These are phyloP conservation scores for Sedum album DNA, from an alignment of 164 flowering plant species.

Conservation along the genomic window DNA sequence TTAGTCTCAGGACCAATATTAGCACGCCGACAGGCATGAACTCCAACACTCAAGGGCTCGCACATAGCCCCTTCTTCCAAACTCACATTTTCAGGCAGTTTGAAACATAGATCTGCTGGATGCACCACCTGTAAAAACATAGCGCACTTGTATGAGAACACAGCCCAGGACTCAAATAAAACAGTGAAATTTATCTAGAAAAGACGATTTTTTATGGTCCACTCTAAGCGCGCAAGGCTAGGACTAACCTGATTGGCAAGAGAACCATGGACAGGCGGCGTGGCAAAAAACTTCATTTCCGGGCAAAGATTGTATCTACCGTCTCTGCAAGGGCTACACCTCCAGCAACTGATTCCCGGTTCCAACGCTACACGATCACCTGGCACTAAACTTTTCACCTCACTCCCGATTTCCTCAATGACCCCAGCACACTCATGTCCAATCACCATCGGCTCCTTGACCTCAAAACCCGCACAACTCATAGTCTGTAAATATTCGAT, in stretches of 20 bases:
- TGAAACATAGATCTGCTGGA: constrained; percentile 83
- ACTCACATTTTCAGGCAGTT: constrained; percentile 86
- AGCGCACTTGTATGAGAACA: neutral
- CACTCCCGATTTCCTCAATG: constrained; percentile 74
- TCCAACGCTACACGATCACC: constrained; percentile 94
- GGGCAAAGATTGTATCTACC: constrained; percentile 92
- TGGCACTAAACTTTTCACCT: constrained; percentile 47
- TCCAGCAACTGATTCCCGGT: constrained; percentile 83
- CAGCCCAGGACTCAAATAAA: neutral
- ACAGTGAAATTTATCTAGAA: neutral
- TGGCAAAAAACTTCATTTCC: constrained; percentile 92
- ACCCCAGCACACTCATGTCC: constrained; percentile 98
- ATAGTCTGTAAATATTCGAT: constrained; percentile 34
- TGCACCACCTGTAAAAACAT: constrained; percentile 56
- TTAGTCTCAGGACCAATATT: constrained; percentile 71
- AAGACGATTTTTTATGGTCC: neutral
- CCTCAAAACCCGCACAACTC: constrained; percentile 59
- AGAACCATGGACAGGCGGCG: constrained; percentile 85
- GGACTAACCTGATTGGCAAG: constrained; percentile 71
- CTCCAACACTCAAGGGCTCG: constrained; percentile 93
- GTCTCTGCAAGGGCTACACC: constrained; percentile 53
- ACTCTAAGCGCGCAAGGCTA: neutral
- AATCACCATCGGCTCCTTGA: constrained; percentile 92
- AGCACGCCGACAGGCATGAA: constrained; percentile 91
- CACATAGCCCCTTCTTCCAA: constrained; percentile 99